phyloP scores from a whole-genome alignment of 108 stramenopile genomes.

The Asterionellopsis glacialis region DNA sequence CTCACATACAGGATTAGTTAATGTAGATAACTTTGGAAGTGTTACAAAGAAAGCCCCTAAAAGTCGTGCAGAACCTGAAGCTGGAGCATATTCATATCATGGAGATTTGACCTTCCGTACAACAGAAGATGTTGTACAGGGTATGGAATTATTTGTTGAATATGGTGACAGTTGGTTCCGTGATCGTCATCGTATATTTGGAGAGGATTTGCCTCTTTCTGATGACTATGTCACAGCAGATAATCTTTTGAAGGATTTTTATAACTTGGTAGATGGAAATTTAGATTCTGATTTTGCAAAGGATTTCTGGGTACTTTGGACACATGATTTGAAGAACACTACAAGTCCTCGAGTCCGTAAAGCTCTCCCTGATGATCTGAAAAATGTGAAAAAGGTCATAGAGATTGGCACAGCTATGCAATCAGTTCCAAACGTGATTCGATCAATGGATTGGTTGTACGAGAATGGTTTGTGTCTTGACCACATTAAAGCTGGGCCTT shows the following conservation, averaged over 20 bases:
- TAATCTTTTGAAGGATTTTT: constrained; percentile 2
- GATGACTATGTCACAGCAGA: constrained; percentile 2
- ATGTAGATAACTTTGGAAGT: not conserved
- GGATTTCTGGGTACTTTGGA: constrained; percentile 1
- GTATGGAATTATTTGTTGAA: constrained; percentile 8
- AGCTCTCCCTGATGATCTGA: not conserved
- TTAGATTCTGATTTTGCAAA: not conserved
- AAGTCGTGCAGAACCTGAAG: not conserved
- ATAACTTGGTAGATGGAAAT: not conserved
- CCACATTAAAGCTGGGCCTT: constrained; percentile 43
- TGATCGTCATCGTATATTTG: constrained; percentile 1
- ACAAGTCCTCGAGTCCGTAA: not conserved
- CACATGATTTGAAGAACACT: not conserved
- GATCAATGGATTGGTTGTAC: constrained; percentile 45
- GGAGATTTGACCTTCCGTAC: not conserved
- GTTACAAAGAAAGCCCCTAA: constrained; percentile 3
- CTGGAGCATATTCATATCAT: not conserved
- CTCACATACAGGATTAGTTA: constrained; percentile 29
- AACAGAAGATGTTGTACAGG: not conserved
- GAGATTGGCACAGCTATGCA: constrained; percentile 17
- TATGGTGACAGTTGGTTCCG: constrained; percentile 9
- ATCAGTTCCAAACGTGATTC: constrained; percentile 17
- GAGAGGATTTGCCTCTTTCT: constrained; percentile 4
- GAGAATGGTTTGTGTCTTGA: constrained; percentile 62
- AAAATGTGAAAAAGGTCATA: not conserved